Evolutionary conservation across 2,329 filamentous ascomycete genomes (phyloP).

Genomic region (Xylariaceae sp.): DNA sequence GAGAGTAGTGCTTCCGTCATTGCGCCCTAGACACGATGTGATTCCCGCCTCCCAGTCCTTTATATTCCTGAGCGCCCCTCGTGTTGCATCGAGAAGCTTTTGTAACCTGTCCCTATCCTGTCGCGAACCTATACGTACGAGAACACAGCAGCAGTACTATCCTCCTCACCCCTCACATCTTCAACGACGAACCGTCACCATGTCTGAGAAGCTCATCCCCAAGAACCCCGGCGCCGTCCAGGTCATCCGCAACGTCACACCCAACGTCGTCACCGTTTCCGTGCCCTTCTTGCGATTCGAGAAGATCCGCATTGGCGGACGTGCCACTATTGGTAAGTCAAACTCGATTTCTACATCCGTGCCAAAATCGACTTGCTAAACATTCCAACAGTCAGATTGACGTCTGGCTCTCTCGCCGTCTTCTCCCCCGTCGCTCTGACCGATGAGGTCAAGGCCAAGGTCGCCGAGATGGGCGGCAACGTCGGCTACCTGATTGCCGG

Average conservation of each 20-base stretch:
- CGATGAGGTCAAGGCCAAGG: slow-evolving; percentile 61
- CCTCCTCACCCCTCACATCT: slow-evolving; percentile 1
- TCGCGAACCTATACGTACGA: not conserved
- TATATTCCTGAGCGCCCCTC: slow-evolving; percentile 14
- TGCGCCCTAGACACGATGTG: slow-evolving; percentile 7
- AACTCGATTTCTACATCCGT: not conserved
- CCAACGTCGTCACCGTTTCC: slow-evolving; percentile 73
- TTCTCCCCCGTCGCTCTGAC: slow-evolving; percentile 91
- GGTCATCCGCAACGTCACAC: slow-evolving; percentile 82
- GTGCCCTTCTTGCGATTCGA: slow-evolving; percentile 83
- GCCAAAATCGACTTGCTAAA: slow-evolving; percentile 1
- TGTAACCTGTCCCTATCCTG: not conserved
- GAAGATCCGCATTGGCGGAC: slow-evolving; percentile 74
- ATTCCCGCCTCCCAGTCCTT: slow-evolving; percentile 9
- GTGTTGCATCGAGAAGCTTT: not conserved
- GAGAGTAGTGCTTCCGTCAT: slow-evolving; percentile 1
- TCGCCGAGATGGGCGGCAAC: slow-evolving; percentile 61
- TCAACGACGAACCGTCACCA: slow-evolving; percentile 30
- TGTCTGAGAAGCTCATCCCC: slow-evolving; percentile 64
- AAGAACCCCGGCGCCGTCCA: slow-evolving; percentile 75
- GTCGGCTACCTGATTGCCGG: slow-evolving; percentile 83
- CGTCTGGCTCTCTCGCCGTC: slow-evolving; percentile 73
- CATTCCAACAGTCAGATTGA: slow-evolving; percentile 38
- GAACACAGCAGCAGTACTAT: not conserved
- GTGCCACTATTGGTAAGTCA: slow-evolving; percentile 73